Evolutionary conservation across 1,284 basidiomycete species (phyloP), one percentile per base, ranked within the genome.

Genomic region (Cutaneotrichosporon sp.): DNA sequence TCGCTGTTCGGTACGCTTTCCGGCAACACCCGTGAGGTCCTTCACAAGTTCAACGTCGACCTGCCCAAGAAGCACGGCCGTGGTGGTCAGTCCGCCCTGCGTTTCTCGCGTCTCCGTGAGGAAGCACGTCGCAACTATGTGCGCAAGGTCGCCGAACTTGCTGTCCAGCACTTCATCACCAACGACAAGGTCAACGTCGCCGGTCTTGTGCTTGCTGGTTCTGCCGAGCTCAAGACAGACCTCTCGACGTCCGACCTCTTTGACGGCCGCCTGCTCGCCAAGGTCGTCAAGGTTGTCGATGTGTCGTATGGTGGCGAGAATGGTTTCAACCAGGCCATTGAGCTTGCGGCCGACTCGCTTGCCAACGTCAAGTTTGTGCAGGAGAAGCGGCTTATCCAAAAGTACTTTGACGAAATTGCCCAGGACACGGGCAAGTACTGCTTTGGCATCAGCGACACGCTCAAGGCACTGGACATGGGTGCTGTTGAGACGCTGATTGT

Each of bases 101-200:
- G 96, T 89, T 99, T 99, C 84, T 90, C 94, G 38, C 94, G 96
- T 83, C 84, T 99, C 54, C 89, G 96, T 75, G 96, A 97, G 71
- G 96, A 99, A 78, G 97, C 97, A 70, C 85, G 96, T 53, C 94
- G 98, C 84, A 99, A 98, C 77, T 99, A 99, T 74, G 93, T 98
- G 46, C 88, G 96, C 66, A 99, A 99, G 77, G 93, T 98, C 55
- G 93, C 94, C 50, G 94, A 99, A 76, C 79, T 85, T 52, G 92
- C 96, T 2, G 93, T 97, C 9, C 93, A 97, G 77, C 92, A 97
- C 77, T 99, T 91, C 74, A 97, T 99, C 76, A 92, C 92, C 43
- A 86, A 85, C 75, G 96, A 98, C 80, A 97, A 96, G 77, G 93
- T 97, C 77, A 99, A 99, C 73, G 91, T 96, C 23, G 87, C 88